Percentiles rank a stretch among this genome's conserved stretches.
These are phyloP conservation scores for Dactylis glomerata DNA, from an alignment of 176 grass and related monocot species.

Conservation along the genomic window DNA sequence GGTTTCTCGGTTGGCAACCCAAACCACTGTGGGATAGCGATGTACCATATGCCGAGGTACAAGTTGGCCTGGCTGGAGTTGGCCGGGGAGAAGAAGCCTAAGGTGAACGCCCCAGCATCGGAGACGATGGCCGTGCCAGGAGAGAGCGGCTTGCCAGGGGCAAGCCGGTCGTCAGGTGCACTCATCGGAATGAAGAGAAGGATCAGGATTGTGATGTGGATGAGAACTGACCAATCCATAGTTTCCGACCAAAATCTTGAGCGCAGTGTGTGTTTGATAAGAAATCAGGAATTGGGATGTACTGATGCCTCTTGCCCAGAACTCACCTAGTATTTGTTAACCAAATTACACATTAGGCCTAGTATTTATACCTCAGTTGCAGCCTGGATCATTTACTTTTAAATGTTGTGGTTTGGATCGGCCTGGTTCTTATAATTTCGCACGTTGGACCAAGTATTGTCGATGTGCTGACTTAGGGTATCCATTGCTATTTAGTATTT, in stretches of 20 bases:
- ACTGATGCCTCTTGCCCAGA: neutral
- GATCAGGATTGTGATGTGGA: neutral
- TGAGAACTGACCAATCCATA: neutral
- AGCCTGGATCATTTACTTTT: neutral
- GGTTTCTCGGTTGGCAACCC: neutral
- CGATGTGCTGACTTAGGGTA: neutral
- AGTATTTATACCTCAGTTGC: neutral
- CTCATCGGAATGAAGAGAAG: neutral
- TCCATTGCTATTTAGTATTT: neutral
- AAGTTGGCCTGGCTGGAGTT: neutral
- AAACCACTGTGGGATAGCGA: neutral
- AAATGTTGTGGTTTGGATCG: neutral
- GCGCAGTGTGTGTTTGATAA: neutral
- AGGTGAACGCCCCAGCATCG: neutral
- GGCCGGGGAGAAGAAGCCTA: neutral
- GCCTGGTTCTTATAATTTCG: neutral
- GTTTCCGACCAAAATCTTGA: neutral
- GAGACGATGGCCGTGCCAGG: neutral
- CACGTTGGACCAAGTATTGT: neutral
- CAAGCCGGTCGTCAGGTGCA: neutral
- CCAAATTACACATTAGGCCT: neutral
- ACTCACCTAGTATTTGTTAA: neutral
- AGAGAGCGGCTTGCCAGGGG: neutral
- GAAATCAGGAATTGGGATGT: neutral
- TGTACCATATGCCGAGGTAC: conserved; percentile 5